Percentiles rank a stretch among this genome's conserved stretches.
Conservation (phyloP, 2,329 filamentous ascomycete genomes). For the Talaromyces sp. region DNA sequence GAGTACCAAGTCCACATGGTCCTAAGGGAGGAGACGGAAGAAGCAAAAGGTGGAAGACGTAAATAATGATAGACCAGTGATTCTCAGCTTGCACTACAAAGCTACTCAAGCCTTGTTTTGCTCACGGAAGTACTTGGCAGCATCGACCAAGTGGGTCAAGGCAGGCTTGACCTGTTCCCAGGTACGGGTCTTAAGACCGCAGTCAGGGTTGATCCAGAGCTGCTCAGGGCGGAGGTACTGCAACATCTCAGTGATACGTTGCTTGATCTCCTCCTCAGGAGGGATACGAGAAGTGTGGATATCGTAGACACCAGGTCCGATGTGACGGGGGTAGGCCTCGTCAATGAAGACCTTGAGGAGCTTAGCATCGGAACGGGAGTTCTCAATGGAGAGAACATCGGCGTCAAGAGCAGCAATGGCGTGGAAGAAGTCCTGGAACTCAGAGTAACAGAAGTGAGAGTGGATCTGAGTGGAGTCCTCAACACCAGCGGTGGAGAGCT, state of each 20-base stretch:
- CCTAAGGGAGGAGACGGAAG: conserved; percentile 12
- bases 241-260: conserved; percentile 97
- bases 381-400: conserved; percentile 98
- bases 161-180: conserved; percentile 99
- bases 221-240: conserved; percentile 95
- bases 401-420: conserved; percentile 97
- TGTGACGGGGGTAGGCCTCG: conserved; percentile 94
- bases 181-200: conserved; percentile 97
- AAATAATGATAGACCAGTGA: not conserved
- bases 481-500: conserved; percentile 87
- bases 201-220: conserved; percentile 99
- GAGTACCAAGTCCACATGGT: not conserved
- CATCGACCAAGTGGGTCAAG: conserved; percentile 93
- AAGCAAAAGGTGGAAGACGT: conserved; percentile 16
- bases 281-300: conserved; percentile 99
- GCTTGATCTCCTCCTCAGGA: conserved; percentile 96
- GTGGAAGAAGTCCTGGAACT: conserved; percentile 99
- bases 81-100: conserved; percentile 36
- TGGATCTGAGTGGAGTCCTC: conserved; percentile 97
- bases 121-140: conserved; percentile 91
- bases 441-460: conserved; percentile 99
- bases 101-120: conserved; percentile 60
- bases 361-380: conserved; percentile 99
- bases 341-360: conserved; percentile 98
- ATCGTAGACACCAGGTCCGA: conserved; percentile 98